These are phyloP conservation scores for Beauveria brongniartii DNA, from an alignment of 2,329 filamentous ascomycete species.

Conservation along the genomic window DNA sequence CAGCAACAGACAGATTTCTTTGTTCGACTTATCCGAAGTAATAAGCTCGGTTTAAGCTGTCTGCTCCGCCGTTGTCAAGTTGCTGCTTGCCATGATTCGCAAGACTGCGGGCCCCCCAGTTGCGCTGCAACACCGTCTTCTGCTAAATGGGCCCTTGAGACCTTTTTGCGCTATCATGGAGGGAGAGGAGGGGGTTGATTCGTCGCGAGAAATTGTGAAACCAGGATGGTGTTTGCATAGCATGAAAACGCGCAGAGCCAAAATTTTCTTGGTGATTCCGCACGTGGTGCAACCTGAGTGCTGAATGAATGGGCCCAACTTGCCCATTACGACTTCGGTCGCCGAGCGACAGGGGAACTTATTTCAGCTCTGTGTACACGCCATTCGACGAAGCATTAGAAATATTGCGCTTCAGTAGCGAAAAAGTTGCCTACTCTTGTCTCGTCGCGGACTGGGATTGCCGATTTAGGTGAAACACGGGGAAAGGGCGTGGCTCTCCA, in stretches of 20 bases:
- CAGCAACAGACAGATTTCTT: background rate
- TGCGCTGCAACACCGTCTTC: background rate
- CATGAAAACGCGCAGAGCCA: background rate
- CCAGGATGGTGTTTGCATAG: background rate
- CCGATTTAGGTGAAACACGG: background rate
- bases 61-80: background rate
- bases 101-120: background rate
- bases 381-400: too few relatives aligned
- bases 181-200: too few relatives aligned
- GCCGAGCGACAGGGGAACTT: background rate
- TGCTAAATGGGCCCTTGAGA: too few relatives aligned
- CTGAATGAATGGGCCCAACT: too few relatives aligned
- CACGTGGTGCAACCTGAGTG: background rate
- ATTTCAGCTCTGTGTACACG: background rate
- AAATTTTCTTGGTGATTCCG: background rate
- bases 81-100: background rate
- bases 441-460: background rate
- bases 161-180: too few relatives aligned
- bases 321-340: too few relatives aligned
- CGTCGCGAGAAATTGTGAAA: too few relatives aligned
- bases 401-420: too few relatives aligned
- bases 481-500: background rate
- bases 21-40: too few relatives aligned
- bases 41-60: too few relatives aligned
- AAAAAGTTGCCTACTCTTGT: too few relatives aligned